Percentiles rank a stretch among this genome's conserved stretches.
phyloP scores from a whole-genome alignment of 257 asterid species.

The Craterostigma plantagineum region DNA sequence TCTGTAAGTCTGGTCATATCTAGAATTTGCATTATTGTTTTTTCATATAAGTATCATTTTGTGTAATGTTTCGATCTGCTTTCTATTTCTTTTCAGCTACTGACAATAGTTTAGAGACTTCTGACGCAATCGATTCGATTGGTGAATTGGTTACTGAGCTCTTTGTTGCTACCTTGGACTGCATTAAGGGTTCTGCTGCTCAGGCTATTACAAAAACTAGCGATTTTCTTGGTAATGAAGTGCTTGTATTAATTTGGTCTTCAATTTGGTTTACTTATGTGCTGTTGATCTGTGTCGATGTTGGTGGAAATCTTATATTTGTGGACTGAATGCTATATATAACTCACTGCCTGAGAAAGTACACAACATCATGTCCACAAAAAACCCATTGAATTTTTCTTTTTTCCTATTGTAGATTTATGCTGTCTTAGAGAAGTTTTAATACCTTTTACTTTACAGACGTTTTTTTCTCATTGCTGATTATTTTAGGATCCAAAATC shows the following conservation, averaged over 20 bases:
- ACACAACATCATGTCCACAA: no score
- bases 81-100: conserved; percentile 32
- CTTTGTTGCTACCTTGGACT: conserved; percentile 80
- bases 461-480: conserved; percentile 10
- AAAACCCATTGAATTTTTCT: no score
- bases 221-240: conserved; percentile 49
- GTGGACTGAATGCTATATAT: no score
- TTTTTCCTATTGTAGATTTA: no score
- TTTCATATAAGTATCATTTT: background rate
- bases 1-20: conserved; percentile 31
- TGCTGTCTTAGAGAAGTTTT: conserved; percentile 5
- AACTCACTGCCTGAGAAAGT: no score
- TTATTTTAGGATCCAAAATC: conserved; percentile 49
- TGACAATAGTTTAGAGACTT: conserved; percentile 19
- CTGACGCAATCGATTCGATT: conserved; percentile 24
- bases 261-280: conserved; percentile 2
- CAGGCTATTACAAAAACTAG: conserved; percentile 49
- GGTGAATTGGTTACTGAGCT: conserved; percentile 81
- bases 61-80: conserved; percentile 5
- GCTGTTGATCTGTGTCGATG: background rate
- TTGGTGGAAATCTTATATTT: no score
- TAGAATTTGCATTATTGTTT: background rate
- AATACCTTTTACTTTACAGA: conserved; percentile 5
- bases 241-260: conserved; percentile 3
- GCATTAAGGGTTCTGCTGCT: conserved; percentile 66